These are phyloP conservation scores for Deuterostichococcus epilithicus DNA, from an alignment of 139 green algal genomes.

Conservation along the genomic window DNA sequence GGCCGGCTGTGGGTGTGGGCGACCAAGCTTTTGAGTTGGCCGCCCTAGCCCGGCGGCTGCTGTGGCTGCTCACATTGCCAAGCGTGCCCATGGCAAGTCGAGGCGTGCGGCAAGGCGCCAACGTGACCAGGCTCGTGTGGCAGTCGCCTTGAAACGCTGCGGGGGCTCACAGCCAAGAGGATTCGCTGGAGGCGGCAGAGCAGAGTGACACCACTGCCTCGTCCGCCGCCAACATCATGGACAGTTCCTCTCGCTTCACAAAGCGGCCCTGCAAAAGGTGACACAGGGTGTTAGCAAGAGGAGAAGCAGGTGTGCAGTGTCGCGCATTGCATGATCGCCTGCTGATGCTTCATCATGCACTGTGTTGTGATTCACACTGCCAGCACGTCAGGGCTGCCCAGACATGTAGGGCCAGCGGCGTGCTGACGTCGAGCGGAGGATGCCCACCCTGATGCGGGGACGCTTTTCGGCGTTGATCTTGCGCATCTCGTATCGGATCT, in stretches of 20 bases:
- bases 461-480: constrained; percentile 79
- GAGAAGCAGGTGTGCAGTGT: neutral
- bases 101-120: too few relatives aligned
- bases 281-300: neutral
- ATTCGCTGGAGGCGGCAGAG: neutral
- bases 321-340: neutral
- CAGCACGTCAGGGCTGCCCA: neutral
- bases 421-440: neutral
- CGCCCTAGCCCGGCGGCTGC: too few relatives aligned
- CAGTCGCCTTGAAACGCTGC: neutral
- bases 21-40: too few relatives aligned
- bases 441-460: constrained; percentile 64
- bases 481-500: constrained; percentile 73
- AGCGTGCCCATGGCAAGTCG: too few relatives aligned
- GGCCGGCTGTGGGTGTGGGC: too few relatives aligned
- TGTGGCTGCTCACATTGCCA: too few relatives aligned
- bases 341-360: neutral
- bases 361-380: neutral
- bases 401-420: neutral
- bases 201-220: neutral
- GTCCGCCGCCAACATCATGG: neutral
- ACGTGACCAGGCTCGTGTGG: too few relatives aligned
- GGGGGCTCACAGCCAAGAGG: neutral
- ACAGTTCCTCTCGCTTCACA: constrained; percentile 12
- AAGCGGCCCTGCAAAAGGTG: constrained; percentile 6